These are phyloP conservation scores for Kazachstania taianensis DNA, from an alignment of 805 yeast genomes.

Conservation along the genomic window DNA sequence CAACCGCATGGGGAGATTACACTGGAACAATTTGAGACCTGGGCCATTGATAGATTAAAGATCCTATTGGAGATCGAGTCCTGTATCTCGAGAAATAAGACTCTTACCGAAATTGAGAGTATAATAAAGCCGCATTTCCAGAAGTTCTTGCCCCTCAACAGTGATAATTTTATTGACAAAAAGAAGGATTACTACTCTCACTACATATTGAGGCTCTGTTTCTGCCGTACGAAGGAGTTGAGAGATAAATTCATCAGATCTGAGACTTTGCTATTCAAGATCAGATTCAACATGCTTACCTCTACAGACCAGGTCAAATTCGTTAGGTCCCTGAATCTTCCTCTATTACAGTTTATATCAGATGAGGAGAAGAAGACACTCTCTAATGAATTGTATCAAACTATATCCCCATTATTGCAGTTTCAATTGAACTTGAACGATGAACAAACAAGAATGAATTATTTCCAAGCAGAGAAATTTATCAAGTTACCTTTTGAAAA, in stretches of 20 bases:
- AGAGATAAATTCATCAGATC: constrained; percentile 69
- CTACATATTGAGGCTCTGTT: constrained; percentile 77
- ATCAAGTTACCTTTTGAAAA: constrained; percentile 83
- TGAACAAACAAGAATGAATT: constrained; percentile 36
- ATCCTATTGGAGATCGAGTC: constrained; percentile 79
- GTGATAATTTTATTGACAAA: constrained; percentile 48
- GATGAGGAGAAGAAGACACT: constrained; percentile 49
- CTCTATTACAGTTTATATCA: constrained; percentile 54
- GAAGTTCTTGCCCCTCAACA: constrained; percentile 46
- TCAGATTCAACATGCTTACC: constrained; percentile 58
- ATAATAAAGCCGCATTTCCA: constrained; percentile 56
- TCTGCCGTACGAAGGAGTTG: constrained; percentile 77
- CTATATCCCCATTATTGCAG: constrained; percentile 36
- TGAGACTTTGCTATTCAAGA: constrained; percentile 63
- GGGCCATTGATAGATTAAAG: constrained; percentile 90
- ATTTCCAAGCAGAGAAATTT: constrained; percentile 51
- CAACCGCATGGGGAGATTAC: constrained; percentile 86
- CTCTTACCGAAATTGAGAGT: constrained; percentile 53
- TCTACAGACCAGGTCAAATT: constrained; percentile 61
- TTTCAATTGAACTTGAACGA: constrained; percentile 33
- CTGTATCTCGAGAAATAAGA: constrained; percentile 52
- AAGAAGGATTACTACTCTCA: constrained; percentile 89
- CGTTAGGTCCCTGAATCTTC: constrained; percentile 52
- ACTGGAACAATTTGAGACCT: constrained; percentile 81
- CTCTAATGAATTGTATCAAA: constrained; percentile 41